Percentiles rank a stretch among this genome's conserved stretches.
Conservation (phyloP, 768 basidiomycete genomes). For the Leccinum imitatum region DNA sequence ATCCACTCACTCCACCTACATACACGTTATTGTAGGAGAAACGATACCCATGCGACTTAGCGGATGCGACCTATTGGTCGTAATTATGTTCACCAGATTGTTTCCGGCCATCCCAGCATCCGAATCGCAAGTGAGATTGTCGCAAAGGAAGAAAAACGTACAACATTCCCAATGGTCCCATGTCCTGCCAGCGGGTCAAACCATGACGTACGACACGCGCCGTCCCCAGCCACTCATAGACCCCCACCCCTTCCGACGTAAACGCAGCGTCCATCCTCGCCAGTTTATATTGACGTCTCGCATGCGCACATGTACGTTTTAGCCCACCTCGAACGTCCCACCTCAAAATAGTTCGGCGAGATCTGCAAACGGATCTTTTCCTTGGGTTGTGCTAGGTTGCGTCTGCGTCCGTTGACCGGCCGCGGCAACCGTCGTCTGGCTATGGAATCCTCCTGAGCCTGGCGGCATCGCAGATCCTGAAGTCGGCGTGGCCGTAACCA, state of each 20-base stretch:
- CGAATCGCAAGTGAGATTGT: conserved; percentile 10
- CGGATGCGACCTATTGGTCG: background rate
- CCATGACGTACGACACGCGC: background rate
- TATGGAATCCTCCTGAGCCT: conserved; percentile 3
- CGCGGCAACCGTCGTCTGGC: conserved; percentile 4
- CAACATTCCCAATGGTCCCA: background rate
- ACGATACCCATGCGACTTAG: background rate
- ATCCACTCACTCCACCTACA: too few relatives aligned
- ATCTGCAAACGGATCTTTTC: conserved; percentile 85
- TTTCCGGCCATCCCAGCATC: background rate
- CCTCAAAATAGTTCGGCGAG: conserved; percentile 69
- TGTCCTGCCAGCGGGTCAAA: background rate
- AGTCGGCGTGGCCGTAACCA: conserved; percentile 12
- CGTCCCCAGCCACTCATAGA: background rate
- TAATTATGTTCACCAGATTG: background rate
- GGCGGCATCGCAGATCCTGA: conserved; percentile 16
- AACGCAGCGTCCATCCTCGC: conserved; percentile 3
- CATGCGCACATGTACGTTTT: background rate
- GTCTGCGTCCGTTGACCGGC: conserved; percentile 24
- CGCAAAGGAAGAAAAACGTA: conserved; percentile 10
- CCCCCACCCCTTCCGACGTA: background rate
- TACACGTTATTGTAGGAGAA: background rate
- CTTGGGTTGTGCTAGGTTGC: conserved; percentile 29
- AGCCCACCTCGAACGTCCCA: background rate
- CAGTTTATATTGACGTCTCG: background rate